Evolutionary conservation across 306 rosid species (phyloP), one percentile per base, ranked within the genome.

Genomic region (Quercus parvula): DNA sequence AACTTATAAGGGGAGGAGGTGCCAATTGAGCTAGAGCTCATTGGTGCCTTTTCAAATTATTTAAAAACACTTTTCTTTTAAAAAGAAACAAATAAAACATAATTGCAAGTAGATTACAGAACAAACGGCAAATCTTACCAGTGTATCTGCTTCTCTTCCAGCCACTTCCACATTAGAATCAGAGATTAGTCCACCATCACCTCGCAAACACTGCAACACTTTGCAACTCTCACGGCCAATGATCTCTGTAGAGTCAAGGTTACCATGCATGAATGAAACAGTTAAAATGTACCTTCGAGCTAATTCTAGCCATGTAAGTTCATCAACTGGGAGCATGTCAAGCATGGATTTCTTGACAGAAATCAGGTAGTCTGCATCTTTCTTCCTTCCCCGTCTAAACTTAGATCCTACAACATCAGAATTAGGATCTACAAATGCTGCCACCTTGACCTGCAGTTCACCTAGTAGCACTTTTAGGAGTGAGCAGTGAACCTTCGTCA

Each of bases 161-260:
- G 97, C 97, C 86, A 94, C 94, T 73, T 97, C 99, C 74, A 92
- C 51, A 75, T 91, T 92, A 70, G 99, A 90, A 69, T 97, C 97
- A 87, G 97, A 94, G 68, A 94, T 97, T 92, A 94, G 88, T 51
- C 99, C 99, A 54, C 99, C 99, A 71, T 94, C 99, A 71, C 99
- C 99, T 80, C 89, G 92, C 84, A 94, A 89, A 85, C 97, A 94
- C 64, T 94, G 97, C 86, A 91, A 92, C 68, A 94, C 95, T 84
- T 89, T 94, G 70, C 91, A 90, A 85, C 99, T 90, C 85, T 94
- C 99, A 7, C 97, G 97, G 52, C 89, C 91, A 75, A 79, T 89
- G 77, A 90, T 88, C 78, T 94, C 99, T 2, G 90, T 84, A 15
- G 97, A 94, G 78, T 94, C 99, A 61, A 90, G 91, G 81, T 87